These are phyloP conservation scores for Lignosus rhinocerotis DNA, from an alignment of 1,284 basidiomycete species.

Conservation along the genomic window DNA sequence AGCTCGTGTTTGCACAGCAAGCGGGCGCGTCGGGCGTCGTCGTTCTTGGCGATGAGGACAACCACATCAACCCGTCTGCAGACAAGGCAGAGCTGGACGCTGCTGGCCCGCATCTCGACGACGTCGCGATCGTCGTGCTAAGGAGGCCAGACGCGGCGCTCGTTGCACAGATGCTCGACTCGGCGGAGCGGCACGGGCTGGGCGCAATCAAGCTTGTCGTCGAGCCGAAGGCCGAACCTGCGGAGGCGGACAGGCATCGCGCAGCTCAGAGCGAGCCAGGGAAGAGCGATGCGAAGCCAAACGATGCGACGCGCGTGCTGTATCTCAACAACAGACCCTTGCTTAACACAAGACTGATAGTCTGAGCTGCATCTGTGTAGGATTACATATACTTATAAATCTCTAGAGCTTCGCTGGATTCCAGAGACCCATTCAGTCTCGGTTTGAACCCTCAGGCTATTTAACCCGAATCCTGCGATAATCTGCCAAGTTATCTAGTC, in stretches of 20 bases:
- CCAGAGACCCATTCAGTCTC: not conserved
- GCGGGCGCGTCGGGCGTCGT: slow-evolving; percentile 77
- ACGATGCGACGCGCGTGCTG: slow-evolving; percentile 50
- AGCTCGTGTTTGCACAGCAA: slow-evolving; percentile 62
- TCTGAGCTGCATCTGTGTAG: slow-evolving; percentile 38
- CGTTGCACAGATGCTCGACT: slow-evolving; percentile 55
- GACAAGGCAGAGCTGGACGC: slow-evolving; percentile 53
- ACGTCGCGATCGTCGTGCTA: slow-evolving; percentile 64
- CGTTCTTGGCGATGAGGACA: slow-evolving; percentile 65
- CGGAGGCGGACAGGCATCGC: slow-evolving; percentile 16
- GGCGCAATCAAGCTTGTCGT: slow-evolving; percentile 55
- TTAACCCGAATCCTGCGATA: not conserved
- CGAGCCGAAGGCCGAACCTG: slow-evolving; percentile 39
- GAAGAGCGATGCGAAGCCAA: slow-evolving; percentile 25
- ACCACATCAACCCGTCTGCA: slow-evolving; percentile 67
- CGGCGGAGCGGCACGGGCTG: slow-evolving; percentile 44
- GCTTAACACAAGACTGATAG: slow-evolving; percentile 70
- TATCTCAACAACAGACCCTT: slow-evolving; percentile 78
- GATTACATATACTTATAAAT: slow-evolving; percentile 2
- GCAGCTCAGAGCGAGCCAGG: slow-evolving; percentile 15
- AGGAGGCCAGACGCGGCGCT: slow-evolving; percentile 49
- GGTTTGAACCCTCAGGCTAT: not conserved
- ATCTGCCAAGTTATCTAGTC: slow-evolving; percentile 44
- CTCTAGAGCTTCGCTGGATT: not conserved
- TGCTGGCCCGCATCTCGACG: slow-evolving; percentile 53